These are phyloP conservation scores for Coniferiporia weirii DNA, from an alignment of 1,284 basidiomycete species.

Conservation along the genomic window DNA sequence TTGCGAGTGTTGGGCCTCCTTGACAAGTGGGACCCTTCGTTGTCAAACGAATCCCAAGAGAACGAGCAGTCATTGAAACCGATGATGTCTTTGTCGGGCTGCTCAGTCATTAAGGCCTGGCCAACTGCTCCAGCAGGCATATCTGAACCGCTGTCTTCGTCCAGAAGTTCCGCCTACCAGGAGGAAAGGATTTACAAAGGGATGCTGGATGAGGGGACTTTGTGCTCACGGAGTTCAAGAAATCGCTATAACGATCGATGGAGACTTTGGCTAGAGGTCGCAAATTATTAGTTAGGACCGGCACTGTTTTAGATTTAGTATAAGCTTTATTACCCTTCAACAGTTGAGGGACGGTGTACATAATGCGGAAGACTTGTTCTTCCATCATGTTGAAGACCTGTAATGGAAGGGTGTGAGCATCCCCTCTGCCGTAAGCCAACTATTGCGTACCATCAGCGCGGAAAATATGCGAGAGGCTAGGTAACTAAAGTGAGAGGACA, in stretches of 20 bases:
- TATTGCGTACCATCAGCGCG: not conserved
- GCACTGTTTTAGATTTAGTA: not conserved
- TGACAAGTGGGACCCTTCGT: not conserved
- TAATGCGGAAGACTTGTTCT: not conserved
- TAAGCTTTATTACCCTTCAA: not conserved
- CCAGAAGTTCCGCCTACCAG: not conserved
- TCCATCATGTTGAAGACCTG: not conserved
- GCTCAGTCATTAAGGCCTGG: not conserved
- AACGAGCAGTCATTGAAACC: not conserved
- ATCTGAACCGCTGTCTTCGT: not conserved
- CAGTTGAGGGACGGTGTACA: not conserved
- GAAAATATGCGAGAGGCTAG: not conserved
- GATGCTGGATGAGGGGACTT: not conserved
- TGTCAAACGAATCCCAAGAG: not conserved
- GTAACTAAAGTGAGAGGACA: too few relatives aligned
- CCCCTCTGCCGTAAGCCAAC: not conserved
- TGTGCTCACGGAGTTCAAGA: not conserved
- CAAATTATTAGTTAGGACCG: not conserved
- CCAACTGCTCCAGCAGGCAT: not conserved
- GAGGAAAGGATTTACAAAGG: not conserved
- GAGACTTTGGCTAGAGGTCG: not conserved
- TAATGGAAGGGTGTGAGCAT: not conserved
- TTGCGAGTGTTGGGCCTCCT: conserved; percentile 3
- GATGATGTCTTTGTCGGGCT: not conserved
- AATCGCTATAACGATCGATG: not conserved